Percentiles rank a stretch among this genome's conserved stretches.
phyloP scores from a whole-genome alignment of 2,329 filamentous ascomycete genomes.

The Epichloe hybrida region DNA sequence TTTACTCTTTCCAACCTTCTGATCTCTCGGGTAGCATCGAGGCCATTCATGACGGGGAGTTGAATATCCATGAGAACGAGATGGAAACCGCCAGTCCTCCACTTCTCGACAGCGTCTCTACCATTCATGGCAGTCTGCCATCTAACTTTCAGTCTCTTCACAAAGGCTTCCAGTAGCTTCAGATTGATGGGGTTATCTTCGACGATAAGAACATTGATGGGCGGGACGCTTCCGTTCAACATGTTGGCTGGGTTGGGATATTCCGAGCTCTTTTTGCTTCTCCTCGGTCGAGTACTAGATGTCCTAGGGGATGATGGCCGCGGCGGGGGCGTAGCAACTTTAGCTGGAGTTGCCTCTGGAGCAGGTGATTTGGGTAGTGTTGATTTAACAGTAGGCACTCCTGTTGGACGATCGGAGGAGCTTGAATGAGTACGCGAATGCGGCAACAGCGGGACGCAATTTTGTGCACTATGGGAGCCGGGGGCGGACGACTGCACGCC shows the following conservation, averaged over 20 bases:
- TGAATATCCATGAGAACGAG: slow-evolving; percentile 98
- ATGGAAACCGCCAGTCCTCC: slow-evolving; percentile 86
- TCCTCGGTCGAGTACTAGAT: slow-evolving; percentile 32
- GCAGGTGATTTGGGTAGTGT: slow-evolving; percentile 38
- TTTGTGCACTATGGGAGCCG: slow-evolving; percentile 21
- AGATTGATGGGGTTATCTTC: slow-evolving; percentile 99
- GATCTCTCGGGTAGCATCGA: slow-evolving; percentile 93
- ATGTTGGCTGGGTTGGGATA: slow-evolving; percentile 42
- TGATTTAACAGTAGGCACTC: slow-evolving; percentile 33
- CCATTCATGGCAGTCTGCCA: slow-evolving; percentile 98
- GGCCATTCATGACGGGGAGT: slow-evolving; percentile 86
- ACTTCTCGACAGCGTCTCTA: slow-evolving; percentile 82
- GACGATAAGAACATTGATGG: slow-evolving; percentile 94
- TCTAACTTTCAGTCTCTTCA: slow-evolving; percentile 87
- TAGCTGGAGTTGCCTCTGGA: slow-evolving; percentile 27
- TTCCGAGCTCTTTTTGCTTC: slow-evolving; percentile 37
- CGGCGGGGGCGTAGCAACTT: slow-evolving; percentile 40
- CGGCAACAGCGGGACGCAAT: slow-evolving; percentile 25
- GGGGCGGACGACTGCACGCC: slow-evolving; percentile 15
- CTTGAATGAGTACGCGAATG: slow-evolving; percentile 45
- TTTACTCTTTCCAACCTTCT: slow-evolving; percentile 79
- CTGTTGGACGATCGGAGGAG: slow-evolving; percentile 38
- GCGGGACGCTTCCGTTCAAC: slow-evolving; percentile 73
- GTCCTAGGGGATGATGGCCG: slow-evolving; percentile 36
- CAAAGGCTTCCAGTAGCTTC: slow-evolving; percentile 83